Percentiles rank a stretch among this genome's conserved stretches.
These are phyloP conservation scores for Suillus luteus DNA, from an alignment of 768 basidiomycete species.

Conservation along the genomic window DNA sequence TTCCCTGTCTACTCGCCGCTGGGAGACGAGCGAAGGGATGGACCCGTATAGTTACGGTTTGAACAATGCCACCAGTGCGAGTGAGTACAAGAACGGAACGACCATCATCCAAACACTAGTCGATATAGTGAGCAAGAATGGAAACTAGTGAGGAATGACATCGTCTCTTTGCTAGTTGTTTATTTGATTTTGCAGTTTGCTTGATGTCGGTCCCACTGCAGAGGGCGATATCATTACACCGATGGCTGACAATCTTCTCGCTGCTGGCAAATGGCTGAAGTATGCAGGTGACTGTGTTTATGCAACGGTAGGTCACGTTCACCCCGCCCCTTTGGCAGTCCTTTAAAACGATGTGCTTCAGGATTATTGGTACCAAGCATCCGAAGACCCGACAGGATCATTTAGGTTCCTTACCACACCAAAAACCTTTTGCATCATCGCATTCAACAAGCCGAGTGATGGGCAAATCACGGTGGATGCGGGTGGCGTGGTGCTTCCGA, in stretches of 20 bases:
- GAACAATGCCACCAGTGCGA: slow-evolving; percentile 43
- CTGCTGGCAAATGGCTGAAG: slow-evolving; percentile 54
- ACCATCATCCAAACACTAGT: slow-evolving; percentile 53
- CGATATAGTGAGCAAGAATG: slow-evolving; percentile 63
- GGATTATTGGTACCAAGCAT: slow-evolving; percentile 51
- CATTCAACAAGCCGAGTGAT: slow-evolving; percentile 39
- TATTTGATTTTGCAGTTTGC: slow-evolving; percentile 34
- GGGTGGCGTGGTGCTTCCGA: slow-evolving; percentile 41
- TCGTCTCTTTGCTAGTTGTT: neutral
- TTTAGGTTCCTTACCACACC: slow-evolving; percentile 53
- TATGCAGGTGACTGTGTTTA: slow-evolving; percentile 55
- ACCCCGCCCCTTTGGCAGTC: neutral
- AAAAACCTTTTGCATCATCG: slow-evolving; percentile 52
- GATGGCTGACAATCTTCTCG: slow-evolving; percentile 48
- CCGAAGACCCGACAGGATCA: slow-evolving; percentile 37
- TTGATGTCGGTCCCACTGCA: slow-evolving; percentile 56
- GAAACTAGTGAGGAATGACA: slow-evolving; percentile 50
- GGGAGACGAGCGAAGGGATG: slow-evolving; percentile 65
- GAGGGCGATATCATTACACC: slow-evolving; percentile 54
- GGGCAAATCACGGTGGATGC: slow-evolving; percentile 37
- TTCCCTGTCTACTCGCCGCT: slow-evolving; percentile 46
- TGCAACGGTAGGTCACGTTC: slow-evolving; percentile 42
- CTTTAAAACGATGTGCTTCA: slow-evolving; percentile 19
- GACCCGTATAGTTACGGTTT: slow-evolving; percentile 54
- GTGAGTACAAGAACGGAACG: slow-evolving; percentile 50